Conservation (phyloP, 345 rosid genomes). For the Rhodamnia argentea region DNA sequence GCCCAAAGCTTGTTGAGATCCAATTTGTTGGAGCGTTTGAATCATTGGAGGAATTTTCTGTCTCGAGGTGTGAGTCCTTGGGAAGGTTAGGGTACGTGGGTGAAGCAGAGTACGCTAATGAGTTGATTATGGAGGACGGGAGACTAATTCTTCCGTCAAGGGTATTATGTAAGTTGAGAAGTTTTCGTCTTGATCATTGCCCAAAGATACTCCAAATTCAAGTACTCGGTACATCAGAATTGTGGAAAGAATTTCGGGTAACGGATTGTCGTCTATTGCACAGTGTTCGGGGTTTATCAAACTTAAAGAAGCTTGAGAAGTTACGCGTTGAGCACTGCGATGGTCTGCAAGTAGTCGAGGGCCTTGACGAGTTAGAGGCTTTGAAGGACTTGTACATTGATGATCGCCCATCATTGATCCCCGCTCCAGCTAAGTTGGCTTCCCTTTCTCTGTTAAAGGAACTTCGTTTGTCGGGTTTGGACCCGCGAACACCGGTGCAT, state of each 20-base stretch:
- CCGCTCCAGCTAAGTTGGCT: neutral
- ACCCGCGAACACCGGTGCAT: neutral
- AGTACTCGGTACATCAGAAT: too few relatives aligned
- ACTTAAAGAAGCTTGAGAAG: too few relatives aligned
- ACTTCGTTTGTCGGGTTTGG: neutral
- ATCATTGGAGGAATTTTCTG: too few relatives aligned
- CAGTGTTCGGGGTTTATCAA: neutral
- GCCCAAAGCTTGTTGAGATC: neutral
- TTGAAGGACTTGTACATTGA: rapidly evolving
- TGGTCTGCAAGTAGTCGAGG: neutral
- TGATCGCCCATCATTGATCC: neutral
- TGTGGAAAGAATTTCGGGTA: too few relatives aligned
- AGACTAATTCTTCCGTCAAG: too few relatives aligned
- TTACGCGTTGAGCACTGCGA: too few relatives aligned
- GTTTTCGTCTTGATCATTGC: rapidly evolving
- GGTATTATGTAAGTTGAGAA: too few relatives aligned
- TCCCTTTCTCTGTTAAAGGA: neutral
- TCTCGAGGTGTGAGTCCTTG: neutral
- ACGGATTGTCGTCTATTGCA: neutral
- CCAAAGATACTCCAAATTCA: too few relatives aligned
- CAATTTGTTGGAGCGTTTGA: neutral
- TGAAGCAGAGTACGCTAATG: neutral
- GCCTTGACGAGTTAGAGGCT: neutral
- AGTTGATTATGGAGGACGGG: too few relatives aligned
- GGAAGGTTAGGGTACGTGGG: neutral